A percentile compares a stretch with the other conserved stretches of the same genome.
Conservation (phyloP, 2,329 filamentous ascomycete species). For the Curvularia lunata region DNA sequence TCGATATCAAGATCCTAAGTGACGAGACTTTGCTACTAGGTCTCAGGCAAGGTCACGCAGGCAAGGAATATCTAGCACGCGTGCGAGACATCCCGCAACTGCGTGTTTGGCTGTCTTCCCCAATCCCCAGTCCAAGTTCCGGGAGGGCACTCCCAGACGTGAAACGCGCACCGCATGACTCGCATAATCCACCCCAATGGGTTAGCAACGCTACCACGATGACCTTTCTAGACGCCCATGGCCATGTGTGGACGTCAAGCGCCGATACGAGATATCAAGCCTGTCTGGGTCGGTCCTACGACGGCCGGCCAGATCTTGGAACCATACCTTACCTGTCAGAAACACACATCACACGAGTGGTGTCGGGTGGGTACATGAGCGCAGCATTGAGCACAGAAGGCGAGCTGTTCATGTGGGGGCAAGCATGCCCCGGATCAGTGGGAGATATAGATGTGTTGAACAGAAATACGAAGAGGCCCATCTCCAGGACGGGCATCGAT, state of each 20-base stretch:
- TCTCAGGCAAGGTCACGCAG: neutral
- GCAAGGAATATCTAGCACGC: neutral
- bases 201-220: constrained; percentile 1
- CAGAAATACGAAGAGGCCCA: neutral
- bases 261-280: neutral
- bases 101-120: neutral
- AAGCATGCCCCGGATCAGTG: constrained; percentile 30
- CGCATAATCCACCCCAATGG: neutral
- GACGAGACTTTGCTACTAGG: constrained; percentile 1
- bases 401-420: constrained; percentile 46
- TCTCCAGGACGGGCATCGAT: constrained; percentile 1
- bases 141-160: neutral
- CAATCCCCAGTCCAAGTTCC: neutral
- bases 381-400: constrained; percentile 40
- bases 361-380: constrained; percentile 42
- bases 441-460: constrained; percentile 28
- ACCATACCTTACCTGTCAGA: constrained; percentile 38
- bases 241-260: neutral
- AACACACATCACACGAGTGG: constrained; percentile 30
- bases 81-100: constrained; percentile 5
- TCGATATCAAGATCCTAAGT: constrained; percentile 19
- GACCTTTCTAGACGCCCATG: neutral
- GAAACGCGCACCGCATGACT: neutral
- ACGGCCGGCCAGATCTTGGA: constrained; percentile 9
- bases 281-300: constrained; percentile 6